Evolutionary conservation across 2,329 filamentous ascomycete species (phyloP).

Genomic region (Talaromyces albobiverticillius): DNA sequence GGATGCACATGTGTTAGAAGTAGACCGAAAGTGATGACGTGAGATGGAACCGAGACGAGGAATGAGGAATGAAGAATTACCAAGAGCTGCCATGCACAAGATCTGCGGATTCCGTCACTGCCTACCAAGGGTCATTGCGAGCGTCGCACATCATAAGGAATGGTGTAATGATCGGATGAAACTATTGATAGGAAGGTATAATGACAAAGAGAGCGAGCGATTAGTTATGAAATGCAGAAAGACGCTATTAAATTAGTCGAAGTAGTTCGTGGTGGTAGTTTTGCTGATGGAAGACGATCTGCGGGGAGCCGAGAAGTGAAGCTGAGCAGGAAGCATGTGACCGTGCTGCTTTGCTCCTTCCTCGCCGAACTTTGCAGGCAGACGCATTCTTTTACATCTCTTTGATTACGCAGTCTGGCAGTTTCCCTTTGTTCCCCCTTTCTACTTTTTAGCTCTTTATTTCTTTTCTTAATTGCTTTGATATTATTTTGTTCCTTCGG

Average conservation of each 20-base stretch:
- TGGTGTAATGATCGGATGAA: constrained; percentile 1
- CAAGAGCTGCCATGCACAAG: constrained; percentile 52
- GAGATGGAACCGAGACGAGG: not conserved
- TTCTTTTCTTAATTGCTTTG: not conserved
- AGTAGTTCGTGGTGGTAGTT: not conserved
- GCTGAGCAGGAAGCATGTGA: constrained; percentile 9
- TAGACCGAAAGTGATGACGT: not conserved
- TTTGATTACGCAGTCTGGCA: too few relatives aligned
- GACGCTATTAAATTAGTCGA: not conserved
- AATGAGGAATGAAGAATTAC: constrained; percentile 26
- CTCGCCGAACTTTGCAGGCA: not conserved
- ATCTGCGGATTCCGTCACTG: constrained; percentile 27
- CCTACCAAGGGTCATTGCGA: constrained; percentile 31
- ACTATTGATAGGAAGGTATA: not conserved
- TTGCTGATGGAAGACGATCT: not conserved
- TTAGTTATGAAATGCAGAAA: not conserved
- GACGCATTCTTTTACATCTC: not conserved
- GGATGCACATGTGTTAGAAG: constrained; percentile 23
- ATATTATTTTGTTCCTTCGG: not conserved
- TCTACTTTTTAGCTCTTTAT: too few relatives aligned
- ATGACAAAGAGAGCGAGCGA: not conserved
- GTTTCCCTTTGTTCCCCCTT: too few relatives aligned
- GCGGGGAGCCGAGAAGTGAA: constrained; percentile 6
- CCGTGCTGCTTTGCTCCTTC: not conserved
- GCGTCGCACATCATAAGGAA: constrained; percentile 15